phyloP scores from a whole-genome alignment of 2,329 filamentous ascomycete genomes.

The Colletotrichum lindemuthianum region DNA sequence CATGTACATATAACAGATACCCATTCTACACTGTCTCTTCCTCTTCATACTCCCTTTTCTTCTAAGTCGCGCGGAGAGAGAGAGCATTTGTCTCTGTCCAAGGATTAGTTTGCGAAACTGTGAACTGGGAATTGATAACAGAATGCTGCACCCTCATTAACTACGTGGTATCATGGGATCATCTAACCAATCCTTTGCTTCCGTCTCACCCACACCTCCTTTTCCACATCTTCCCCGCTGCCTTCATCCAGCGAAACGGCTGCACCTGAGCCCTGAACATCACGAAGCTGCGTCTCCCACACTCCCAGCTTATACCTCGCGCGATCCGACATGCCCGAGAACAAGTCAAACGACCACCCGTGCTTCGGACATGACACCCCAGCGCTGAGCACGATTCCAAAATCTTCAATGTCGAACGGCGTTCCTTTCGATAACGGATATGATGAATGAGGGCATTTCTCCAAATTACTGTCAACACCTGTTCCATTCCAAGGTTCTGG shows the following conservation, averaged over 20 bases:
- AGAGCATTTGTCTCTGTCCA: too few relatives aligned
- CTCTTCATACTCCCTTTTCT: too few relatives aligned
- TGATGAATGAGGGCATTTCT: slow-evolving; percentile 75
- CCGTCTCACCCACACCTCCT: slow-evolving; percentile 56
- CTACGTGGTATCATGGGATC: neutral
- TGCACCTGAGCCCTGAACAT: neutral
- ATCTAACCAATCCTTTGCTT: slow-evolving; percentile 50
- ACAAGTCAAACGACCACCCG: slow-evolving; percentile 76
- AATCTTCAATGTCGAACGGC: slow-evolving; percentile 78
- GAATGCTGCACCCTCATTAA: neutral
- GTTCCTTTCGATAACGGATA: slow-evolving; percentile 72
- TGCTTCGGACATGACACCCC: slow-evolving; percentile 76
- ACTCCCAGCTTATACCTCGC: slow-evolving; percentile 69
- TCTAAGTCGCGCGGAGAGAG: too few relatives aligned
- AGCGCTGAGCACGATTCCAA: slow-evolving; percentile 70
- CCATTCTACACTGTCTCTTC: too few relatives aligned
- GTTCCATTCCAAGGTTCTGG: too few relatives aligned
- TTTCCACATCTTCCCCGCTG: slow-evolving; percentile 27
- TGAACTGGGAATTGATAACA: neutral
- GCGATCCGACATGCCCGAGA: slow-evolving; percentile 69
- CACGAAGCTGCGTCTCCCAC: slow-evolving; percentile 71
- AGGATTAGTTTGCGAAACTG: rapidly evolving
- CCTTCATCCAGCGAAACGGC: neutral
- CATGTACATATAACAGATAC: too few relatives aligned
- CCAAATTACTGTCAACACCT: neutral